Evolutionary conservation across 1,284 basidiomycete genomes (phyloP).

Genomic region (Boletellus dicymbophilus): DNA sequence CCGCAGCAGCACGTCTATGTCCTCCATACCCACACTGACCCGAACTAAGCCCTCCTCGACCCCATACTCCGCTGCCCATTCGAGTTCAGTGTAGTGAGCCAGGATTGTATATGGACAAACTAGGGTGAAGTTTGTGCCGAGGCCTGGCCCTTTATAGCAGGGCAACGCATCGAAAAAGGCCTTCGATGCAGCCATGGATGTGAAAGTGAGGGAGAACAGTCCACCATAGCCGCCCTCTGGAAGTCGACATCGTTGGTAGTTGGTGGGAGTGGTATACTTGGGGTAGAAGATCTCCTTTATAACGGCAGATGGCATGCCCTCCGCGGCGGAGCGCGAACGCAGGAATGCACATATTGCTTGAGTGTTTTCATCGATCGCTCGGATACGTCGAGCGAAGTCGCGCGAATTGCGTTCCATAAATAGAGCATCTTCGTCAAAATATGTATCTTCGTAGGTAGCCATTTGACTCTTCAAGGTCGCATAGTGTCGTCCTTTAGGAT

Average conservation of each 20-base stretch:
- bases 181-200: constrained; percentile 60
- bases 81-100: constrained; percentile 90
- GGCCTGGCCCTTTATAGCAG: constrained; percentile 90
- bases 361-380: constrained; percentile 82
- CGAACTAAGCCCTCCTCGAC: constrained; percentile 87
- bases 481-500: constrained; percentile 78
- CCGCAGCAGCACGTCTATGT: constrained; percentile 56
- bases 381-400: constrained; percentile 81
- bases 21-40: constrained; percentile 91
- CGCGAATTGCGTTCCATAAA: constrained; percentile 99
- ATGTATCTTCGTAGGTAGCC: constrained; percentile 82
- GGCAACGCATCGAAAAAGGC: constrained; percentile 89
- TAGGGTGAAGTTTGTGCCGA: constrained; percentile 96
- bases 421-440: constrained; percentile 92
- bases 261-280: constrained; percentile 72
- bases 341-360: constrained; percentile 83
- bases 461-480: constrained; percentile 62
- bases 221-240: constrained; percentile 84
- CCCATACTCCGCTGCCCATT: constrained; percentile 89
- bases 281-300: constrained; percentile 93
- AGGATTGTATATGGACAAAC: constrained; percentile 94
- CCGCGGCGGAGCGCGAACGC: constrained; percentile 55
- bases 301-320: constrained; percentile 33
- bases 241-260: constrained; percentile 71
- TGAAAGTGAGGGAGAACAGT: constrained; percentile 91